A percentile compares a stretch with the other conserved stretches of the same genome.
These are phyloP conservation scores for Ajuga chamaepitys DNA, from an alignment of 257 asterid species.

Conservation along the genomic window DNA sequence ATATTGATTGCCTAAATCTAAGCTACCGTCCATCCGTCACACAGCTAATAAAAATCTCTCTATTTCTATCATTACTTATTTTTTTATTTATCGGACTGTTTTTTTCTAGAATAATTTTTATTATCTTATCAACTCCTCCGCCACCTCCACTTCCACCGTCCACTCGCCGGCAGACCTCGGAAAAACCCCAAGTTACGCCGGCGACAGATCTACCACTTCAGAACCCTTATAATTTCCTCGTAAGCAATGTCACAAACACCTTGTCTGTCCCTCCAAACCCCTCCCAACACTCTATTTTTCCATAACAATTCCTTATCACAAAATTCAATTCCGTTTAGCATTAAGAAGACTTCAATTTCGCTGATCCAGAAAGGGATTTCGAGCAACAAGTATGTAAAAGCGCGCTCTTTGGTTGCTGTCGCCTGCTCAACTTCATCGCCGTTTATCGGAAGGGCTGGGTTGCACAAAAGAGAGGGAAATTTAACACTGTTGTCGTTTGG, in stretches of 20 bases:
- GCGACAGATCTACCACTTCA: slow-evolving; percentile 15
- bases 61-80: background rate
- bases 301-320: slow-evolving; percentile 1
- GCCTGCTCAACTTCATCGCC: slow-evolving; percentile 74
- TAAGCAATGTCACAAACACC: slow-evolving; percentile 31
- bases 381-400: slow-evolving; percentile 11
- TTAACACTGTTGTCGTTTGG: slow-evolving; percentile 71
- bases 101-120: background rate
- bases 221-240: background rate
- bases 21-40: background rate
- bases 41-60: background rate
- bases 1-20: no score
- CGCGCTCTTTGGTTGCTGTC: slow-evolving; percentile 29
- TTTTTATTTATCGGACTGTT: background rate
- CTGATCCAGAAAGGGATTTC: slow-evolving; percentile 10
- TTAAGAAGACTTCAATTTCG: slow-evolving; percentile 11
- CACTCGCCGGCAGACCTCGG: slow-evolving; percentile 42
- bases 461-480: slow-evolving; percentile 78
- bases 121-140: slow-evolving; percentile 19
- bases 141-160: slow-evolving; percentile 22
- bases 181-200: slow-evolving; percentile 13
- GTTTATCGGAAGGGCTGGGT: slow-evolving; percentile 76
- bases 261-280: slow-evolving; percentile 21
- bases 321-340: slow-evolving; percentile 6
- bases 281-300: slow-evolving; percentile 14